Evolutionary conservation across 345 rosid genomes (phyloP), one percentile per base, ranked within the genome.

Genomic region (Acer campestre): DNA sequence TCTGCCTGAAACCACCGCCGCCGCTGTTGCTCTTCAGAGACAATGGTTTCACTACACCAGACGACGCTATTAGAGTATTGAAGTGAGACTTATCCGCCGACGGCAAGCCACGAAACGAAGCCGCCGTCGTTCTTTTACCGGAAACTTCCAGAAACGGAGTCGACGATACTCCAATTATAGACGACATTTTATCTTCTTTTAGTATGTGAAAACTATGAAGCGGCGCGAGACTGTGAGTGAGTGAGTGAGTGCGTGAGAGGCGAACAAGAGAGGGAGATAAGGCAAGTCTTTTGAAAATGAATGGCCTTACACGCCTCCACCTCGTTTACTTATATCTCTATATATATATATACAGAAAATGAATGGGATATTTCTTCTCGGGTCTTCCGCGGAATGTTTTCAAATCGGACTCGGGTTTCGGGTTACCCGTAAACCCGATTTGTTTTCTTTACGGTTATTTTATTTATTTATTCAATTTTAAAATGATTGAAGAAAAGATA

Each of bases 81-180:
- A 83, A 87, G 22, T 85, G 86, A 68, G 83, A 78, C 77, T 75
- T 87, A 17, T 83, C 85, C 6, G 73, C 14, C 61, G 78, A 80
- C 29, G 77, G 81, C 20, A 82, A 74, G 12, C 73, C 74, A 8
- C 67, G 38, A 44, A 66, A 66, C 58, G 73, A 55, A 0, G 79
- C 12, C 17, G 76, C 3, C 17, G 78, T 18, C 7, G 75, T 16
- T 69, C 72, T 78, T 27, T 55, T 67, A 61, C 73, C 67, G 7
- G 84, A 75, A 22, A 80, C 79, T 62, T 89, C 90, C 0, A 85
- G 83, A 65, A 80, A 83, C n/a, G 89, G 89, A 40, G 85, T 68
- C 11, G 90, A 82, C 3, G 82, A 85, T 16, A 85, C 83, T 67
- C 89, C 91, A 10, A 83, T 68, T 42, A 82, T 63, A 58, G 91